A percentile compares a stretch with the other conserved stretches of the same genome.
phyloP scores from a whole-genome alignment of 352 stramenopile genomes.

The Pythium dissimile region DNA sequence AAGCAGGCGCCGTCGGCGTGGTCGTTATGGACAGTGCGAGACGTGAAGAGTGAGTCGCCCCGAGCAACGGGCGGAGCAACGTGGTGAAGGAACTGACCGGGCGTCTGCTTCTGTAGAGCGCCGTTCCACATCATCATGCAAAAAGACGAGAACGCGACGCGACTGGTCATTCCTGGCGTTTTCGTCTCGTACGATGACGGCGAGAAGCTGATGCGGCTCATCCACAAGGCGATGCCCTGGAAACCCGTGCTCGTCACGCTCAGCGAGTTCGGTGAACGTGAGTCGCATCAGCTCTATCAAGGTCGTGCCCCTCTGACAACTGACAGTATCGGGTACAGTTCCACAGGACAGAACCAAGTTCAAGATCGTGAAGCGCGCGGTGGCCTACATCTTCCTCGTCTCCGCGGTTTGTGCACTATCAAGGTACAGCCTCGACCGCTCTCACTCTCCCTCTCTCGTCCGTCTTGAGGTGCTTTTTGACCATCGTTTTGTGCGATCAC shows the following conservation, averaged over 20 bases:
- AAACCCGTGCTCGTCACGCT: conserved; percentile 55
- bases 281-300: conserved; percentile 16
- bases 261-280: conserved; percentile 54
- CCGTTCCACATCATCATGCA: conserved; percentile 86
- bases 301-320: no score
- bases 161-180: conserved; percentile 59
- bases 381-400: conserved; percentile 76
- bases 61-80: not conserved
- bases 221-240: conserved; percentile 45
- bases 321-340: no score
- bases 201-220: conserved; percentile 43
- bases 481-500: no score
- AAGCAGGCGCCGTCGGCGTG: conserved; percentile 55
- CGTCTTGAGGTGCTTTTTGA: no score
- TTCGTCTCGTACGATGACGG: conserved; percentile 71
- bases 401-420: conserved; percentile 78
- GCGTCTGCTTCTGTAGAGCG: conserved; percentile 27
- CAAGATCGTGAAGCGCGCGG: conserved; percentile 57
- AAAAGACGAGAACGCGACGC: conserved; percentile 67
- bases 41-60: conserved; percentile 43
- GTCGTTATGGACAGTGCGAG: conserved; percentile 70
- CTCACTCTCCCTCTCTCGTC: no score
- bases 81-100: no score
- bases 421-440: conserved; percentile 24
- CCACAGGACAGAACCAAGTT: conserved; percentile 51